Percentiles rank a stretch among this genome's conserved stretches.
Conservation (phyloP, 257 asterid species). For the Hygrophila difformis region DNA sequence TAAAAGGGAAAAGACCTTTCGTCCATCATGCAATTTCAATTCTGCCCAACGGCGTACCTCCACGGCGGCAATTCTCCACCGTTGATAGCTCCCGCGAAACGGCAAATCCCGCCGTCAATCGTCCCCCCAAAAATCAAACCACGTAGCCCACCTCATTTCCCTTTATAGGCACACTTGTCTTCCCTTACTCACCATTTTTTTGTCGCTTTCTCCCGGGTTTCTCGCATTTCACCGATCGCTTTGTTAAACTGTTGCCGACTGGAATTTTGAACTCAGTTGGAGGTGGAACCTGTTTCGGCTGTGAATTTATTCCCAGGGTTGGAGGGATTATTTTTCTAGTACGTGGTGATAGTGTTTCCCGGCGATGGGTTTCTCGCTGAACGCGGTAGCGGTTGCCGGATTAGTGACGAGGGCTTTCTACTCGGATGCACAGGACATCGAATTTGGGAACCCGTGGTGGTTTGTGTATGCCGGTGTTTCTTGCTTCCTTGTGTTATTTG, state of each 20-base stretch:
- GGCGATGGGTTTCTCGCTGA: slow-evolving; percentile 30
- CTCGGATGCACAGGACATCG: slow-evolving; percentile 61
- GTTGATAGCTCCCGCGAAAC: background rate
- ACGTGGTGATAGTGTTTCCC: background rate
- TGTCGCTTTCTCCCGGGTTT: background rate
- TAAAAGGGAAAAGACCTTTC: no score
- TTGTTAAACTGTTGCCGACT: no score
- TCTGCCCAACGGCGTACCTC: background rate
- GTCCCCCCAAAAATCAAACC: background rate
- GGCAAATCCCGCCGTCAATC: background rate
- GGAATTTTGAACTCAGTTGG: no score
- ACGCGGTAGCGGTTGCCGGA: slow-evolving; percentile 34
- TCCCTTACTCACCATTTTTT: background rate
- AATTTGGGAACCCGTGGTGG: slow-evolving; percentile 85
- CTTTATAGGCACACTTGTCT: background rate
- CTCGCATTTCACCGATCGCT: no score
- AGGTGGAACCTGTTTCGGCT: background rate
- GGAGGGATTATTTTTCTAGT: background rate
- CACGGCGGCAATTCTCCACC: background rate
- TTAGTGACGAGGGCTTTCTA: slow-evolving; percentile 40
- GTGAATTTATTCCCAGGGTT: background rate
- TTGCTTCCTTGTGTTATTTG: slow-evolving; percentile 83
- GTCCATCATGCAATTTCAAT: no score
- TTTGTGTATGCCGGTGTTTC: slow-evolving; percentile 84
- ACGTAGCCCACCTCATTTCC: background rate